Evolutionary conservation across 2,329 filamentous ascomycete species (phyloP).

Genomic region (Diaporthe helianthi): DNA sequence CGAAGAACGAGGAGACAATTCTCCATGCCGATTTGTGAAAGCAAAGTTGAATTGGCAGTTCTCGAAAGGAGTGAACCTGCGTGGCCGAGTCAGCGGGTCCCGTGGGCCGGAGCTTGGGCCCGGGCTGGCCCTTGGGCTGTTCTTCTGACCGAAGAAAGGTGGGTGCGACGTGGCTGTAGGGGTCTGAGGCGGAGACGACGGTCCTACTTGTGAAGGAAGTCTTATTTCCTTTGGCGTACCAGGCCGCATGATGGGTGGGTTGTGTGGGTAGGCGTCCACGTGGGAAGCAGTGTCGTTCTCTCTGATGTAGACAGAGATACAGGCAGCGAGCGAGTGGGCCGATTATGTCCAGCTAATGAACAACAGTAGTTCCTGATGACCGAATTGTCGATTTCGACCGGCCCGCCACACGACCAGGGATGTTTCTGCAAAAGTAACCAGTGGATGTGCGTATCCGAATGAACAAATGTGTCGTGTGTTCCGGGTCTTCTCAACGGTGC

Average conservation of each 20-base stretch:
- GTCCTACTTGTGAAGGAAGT: conserved; percentile 44
- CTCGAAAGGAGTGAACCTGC: conserved; percentile 42
- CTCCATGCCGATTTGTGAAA: conserved; percentile 43
- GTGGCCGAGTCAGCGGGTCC: conserved; percentile 38
- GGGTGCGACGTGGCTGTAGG: conserved; percentile 44
- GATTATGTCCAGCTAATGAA: background rate
- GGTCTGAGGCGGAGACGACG: conserved; percentile 52
- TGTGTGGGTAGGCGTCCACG: background rate
- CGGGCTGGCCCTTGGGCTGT: conserved; percentile 35
- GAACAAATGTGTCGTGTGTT: conserved; percentile 28
- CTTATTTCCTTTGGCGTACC: conserved; percentile 44
- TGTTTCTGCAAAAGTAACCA: conserved; percentile 19
- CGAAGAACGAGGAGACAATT: conserved; percentile 49
- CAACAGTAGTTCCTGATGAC: background rate
- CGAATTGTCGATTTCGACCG: background rate
- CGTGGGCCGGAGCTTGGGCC: conserved; percentile 24
- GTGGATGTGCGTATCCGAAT: conserved; percentile 18
- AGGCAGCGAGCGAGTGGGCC: conserved; percentile 5
- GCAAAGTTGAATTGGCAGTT: conserved; percentile 45
- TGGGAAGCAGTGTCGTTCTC: background rate
- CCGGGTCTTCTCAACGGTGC: conserved; percentile 38
- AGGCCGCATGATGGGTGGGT: conserved; percentile 44
- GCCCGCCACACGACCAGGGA: conserved; percentile 17
- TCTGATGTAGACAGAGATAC: background rate
- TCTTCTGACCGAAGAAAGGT: conserved; percentile 42